Evolutionary conservation across 2,329 filamentous ascomycete species (phyloP), one percentile per base, ranked within the genome.

Genomic region (Pseudocercospora crystallina): DNA sequence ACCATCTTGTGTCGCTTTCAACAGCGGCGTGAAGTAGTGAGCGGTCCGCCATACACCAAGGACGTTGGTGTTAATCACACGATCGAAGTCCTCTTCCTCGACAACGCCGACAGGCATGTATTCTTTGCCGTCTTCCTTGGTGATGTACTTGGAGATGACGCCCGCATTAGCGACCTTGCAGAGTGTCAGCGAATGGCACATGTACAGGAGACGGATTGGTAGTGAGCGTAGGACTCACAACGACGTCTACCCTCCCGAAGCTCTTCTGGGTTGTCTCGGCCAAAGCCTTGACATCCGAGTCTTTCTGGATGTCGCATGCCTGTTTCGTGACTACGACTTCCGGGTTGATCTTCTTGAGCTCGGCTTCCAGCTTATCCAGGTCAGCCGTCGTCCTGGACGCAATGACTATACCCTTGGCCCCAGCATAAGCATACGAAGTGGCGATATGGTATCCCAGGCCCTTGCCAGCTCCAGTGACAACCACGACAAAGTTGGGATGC

Each of bases 401-500:
- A 34, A 56, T 58, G 2, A 58, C 51, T 4, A 58, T 53, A 40
- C 48, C 51, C 33, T 43, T 53, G 4, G 56, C 56, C n/a, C 44
- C 51, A 10, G 56, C 56, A 14, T 47, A 33, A 14, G 56, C 53
- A 32, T 56, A 58, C 1, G 49, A 35, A 11, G 47, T 32, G 5
- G 56, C 56, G 30, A 56, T 58, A 34, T 56, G 33, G 5, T 53
- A 51, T 8, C 56, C 56, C 2, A 58, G 26, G n/a, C 53, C 56
- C 15, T 58, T 58, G 10, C 52, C 56, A 2, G 56, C 53, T 34
- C 56, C 56, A 4, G 53, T 56, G 10, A 58, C 45, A 13, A 51
- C 41, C 5, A 58, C 53, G n/a, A 53, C 48, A 26, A 56, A 58
- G 43, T 48, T 47, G 15, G 53, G 15, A 5, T 31, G 44, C 5